These are phyloP conservation scores for Vitis rotundifolia DNA, from an alignment of 164 flowering plant species.

Conservation along the genomic window DNA sequence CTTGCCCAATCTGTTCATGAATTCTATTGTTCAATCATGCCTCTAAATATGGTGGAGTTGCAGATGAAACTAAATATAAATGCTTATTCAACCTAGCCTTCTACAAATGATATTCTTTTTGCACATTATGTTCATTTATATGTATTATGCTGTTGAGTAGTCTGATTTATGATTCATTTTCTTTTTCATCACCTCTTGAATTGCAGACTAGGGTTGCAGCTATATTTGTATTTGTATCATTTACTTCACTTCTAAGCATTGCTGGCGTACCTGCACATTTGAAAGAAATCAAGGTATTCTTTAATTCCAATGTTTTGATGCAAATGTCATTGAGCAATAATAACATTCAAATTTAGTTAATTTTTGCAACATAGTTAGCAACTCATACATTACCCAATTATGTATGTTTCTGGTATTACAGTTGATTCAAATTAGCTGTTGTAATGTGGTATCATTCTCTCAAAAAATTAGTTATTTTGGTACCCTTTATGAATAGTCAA, in stretches of 20 bases:
- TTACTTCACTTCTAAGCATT: constrained; percentile 77
- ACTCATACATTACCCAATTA: too few species aligned
- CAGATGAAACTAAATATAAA: not conserved
- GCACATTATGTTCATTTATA: not conserved
- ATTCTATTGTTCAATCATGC: too few species aligned
- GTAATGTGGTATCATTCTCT: too few species aligned
- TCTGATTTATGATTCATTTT: not conserved
- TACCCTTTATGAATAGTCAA: too few species aligned
- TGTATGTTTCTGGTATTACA: too few species aligned
- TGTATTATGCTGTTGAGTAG: not conserved
- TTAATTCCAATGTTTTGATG: not conserved
- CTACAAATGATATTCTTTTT: not conserved
- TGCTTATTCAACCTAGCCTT: not conserved
- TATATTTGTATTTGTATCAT: constrained; percentile 82
- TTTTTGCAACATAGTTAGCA: not conserved
- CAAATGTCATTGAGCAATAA: not conserved
- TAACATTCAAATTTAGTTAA: not conserved
- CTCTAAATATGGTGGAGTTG: too few species aligned
- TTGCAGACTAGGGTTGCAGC: constrained; percentile 96
- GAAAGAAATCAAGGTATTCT: constrained; percentile 83
- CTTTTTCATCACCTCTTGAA: constrained; percentile 1
- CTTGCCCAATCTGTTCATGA: too few species aligned
- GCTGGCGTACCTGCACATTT: constrained; percentile 87
- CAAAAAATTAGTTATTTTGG: too few species aligned
- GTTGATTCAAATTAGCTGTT: too few species aligned